These are phyloP conservation scores for Lodderomyces jiufengensis DNA, from an alignment of 1,139 yeast species.

Conservation along the genomic window DNA sequence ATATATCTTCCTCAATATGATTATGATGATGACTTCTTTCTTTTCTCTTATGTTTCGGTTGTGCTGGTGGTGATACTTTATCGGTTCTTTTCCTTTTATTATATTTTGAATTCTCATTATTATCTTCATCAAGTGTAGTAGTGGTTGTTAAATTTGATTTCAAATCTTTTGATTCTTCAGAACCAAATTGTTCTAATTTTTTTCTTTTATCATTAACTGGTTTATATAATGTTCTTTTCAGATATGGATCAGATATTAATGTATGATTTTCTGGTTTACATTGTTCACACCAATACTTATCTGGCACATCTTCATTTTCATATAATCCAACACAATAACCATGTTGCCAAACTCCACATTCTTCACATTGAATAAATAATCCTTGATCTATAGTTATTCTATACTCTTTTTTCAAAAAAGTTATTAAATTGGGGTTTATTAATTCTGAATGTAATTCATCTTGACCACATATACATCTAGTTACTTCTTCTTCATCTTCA, in stretches of 20 bases:
- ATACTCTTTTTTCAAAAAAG: slow-evolving; percentile 44
- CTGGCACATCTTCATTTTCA: slow-evolving; percentile 75
- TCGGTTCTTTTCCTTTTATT: slow-evolving; percentile 2
- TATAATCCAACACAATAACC: slow-evolving; percentile 89
- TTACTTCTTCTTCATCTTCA: slow-evolving; percentile 65
- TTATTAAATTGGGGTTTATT: slow-evolving; percentile 40
- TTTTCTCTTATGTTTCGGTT: slow-evolving; percentile 60
- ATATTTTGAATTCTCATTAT: background rate
- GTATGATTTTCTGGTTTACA: slow-evolving; percentile 83
- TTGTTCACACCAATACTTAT: slow-evolving; percentile 87
- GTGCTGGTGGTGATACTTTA: too few species aligned
- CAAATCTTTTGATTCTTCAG: background rate
- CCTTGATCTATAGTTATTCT: slow-evolving; percentile 73
- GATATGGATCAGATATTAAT: slow-evolving; percentile 30
- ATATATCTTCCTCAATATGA: slow-evolving; percentile 43
- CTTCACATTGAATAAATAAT: slow-evolving; percentile 83
- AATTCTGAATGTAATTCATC: slow-evolving; percentile 53
- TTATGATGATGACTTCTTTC: slow-evolving; percentile 56
- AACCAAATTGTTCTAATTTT: slow-evolving; percentile 33
- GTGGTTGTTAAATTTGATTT: background rate
- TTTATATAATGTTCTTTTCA: slow-evolving; percentile 38
- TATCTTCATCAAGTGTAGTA: background rate
- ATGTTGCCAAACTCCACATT: slow-evolving; percentile 96
- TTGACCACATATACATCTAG: slow-evolving; percentile 85
- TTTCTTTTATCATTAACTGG: slow-evolving; percentile 48